Base-by-base conservation (phyloP, 331 rosid genomes). In the Prunus yedoensis region DNA sequence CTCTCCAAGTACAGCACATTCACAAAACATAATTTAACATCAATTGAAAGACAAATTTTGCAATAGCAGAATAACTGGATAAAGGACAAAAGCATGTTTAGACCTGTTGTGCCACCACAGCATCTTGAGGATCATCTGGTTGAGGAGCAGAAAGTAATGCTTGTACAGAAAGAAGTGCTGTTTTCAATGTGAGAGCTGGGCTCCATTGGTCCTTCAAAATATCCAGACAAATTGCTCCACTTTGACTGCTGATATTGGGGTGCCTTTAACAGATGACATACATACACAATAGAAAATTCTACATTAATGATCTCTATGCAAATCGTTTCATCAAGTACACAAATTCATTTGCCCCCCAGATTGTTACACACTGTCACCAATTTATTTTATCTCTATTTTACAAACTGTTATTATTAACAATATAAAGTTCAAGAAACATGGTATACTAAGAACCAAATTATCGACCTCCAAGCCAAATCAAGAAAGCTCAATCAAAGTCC, bases 91-190 rank as follows among this genome's bases (percentile, higher is more conserved):
- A 68, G 66, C 20, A 7, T 64, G 68, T 63, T 25, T 51, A 78
- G 35, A 94, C 99, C 97, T 95, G 99, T 59, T 92, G 84, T 46
- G 99, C 99, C 71, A 95, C 99, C 74, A 95, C 97, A 30, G 99
- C 99, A 87, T 95, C 99, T 85, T 95, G 99, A 87, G 99, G 99
- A 88, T 95, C 97, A 89, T 92, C 99, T 6, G 99, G 97, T 79
- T 88, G 89, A 76, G 99, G 99, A 58, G 99, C 93, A 80, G 99
- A 95, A 62, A 95, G 97, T 72, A 95, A 85, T 18, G 99, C 99
- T 85, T 95, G 97, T 70, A 95, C 91, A 60, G 99, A 95, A 66
- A 95, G 97, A 62, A 95, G 96, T 21, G 99, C 99, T 10, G 99
- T 95, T 85, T 95, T 95, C 86, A 95, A 79, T 53, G 99, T 95